Conservation (phyloP, 441 rosid species). For the Gossypium aridum region DNA sequence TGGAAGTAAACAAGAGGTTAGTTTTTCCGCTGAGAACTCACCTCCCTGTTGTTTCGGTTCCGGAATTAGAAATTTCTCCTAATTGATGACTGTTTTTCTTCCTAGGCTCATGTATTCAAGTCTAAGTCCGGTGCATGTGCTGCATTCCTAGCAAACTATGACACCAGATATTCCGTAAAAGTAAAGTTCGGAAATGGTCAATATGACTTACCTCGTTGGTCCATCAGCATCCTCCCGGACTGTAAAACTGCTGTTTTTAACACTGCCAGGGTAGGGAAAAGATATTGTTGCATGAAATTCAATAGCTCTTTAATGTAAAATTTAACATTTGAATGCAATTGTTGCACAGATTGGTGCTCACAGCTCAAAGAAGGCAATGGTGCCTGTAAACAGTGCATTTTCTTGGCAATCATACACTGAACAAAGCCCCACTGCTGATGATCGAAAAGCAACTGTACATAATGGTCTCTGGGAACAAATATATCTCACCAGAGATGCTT, state of each 20-base stretch:
- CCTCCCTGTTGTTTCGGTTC: not conserved
- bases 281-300: not conserved
- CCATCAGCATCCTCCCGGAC: slow-evolving; percentile 61
- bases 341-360: slow-evolving; percentile 38
- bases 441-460: slow-evolving; percentile 27
- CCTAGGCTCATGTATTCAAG: slow-evolving; percentile 39
- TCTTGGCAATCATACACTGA: slow-evolving; percentile 56
- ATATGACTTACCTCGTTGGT: slow-evolving; percentile 42
- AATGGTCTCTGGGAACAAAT: slow-evolving; percentile 56
- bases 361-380: slow-evolving; percentile 34
- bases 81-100: not conserved
- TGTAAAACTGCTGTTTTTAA: slow-evolving; percentile 52
- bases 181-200: slow-evolving; percentile 35
- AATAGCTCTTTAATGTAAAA: not conserved
- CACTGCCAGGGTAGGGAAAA: slow-evolving; percentile 35
- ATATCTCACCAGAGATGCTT: slow-evolving; percentile 41
- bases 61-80: not conserved
- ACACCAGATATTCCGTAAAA: slow-evolving; percentile 18
- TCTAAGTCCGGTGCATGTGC: slow-evolving; percentile 36
- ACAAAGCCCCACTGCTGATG: slow-evolving; percentile 36
- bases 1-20: slow-evolving; percentile 41
- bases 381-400: slow-evolving; percentile 27
- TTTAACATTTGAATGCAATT: slow-evolving; percentile 5
- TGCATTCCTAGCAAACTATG: slow-evolving; percentile 53
- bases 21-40: not conserved